Evolutionary conservation across 1,139 yeast species (phyloP).

Genomic region (Scheffersomyces lignicola): DNA sequence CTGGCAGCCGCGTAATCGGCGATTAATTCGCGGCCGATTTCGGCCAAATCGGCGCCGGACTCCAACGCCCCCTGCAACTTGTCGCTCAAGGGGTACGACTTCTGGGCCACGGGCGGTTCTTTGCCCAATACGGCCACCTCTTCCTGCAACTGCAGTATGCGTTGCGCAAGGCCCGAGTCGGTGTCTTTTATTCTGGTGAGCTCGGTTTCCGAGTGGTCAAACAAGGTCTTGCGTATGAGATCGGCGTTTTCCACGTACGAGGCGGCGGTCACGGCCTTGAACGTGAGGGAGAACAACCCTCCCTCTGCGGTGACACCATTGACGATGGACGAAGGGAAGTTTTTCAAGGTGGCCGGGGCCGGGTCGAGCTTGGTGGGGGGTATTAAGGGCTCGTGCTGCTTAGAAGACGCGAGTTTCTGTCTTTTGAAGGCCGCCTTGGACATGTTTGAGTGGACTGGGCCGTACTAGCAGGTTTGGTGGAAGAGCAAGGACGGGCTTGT

Average conservation of each 20-base stretch:
- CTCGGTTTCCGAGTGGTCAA: constrained; percentile 12
- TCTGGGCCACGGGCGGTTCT: too few species aligned
- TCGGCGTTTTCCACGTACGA: constrained; percentile 39
- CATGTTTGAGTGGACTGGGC: too few species aligned
- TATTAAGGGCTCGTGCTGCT: constrained; percentile 9
- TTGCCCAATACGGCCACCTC: constrained; percentile 14
- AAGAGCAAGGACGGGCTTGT: too few species aligned
- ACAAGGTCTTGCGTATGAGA: constrained; percentile 24
- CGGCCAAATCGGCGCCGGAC: constrained; percentile 13
- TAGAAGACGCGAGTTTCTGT: background rate
- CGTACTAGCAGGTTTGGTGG: too few species aligned
- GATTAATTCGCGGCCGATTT: constrained; percentile 17
- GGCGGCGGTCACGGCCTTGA: constrained; percentile 42
- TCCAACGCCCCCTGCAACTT: constrained; percentile 20
- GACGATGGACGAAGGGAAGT: constrained; percentile 42
- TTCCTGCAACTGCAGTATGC: constrained; percentile 18
- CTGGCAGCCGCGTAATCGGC: constrained; percentile 15
- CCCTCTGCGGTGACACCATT: constrained; percentile 47
- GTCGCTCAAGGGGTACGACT: constrained; percentile 8
- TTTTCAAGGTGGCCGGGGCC: constrained; percentile 32
- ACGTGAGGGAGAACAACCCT: constrained; percentile 45
- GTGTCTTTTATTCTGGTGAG: constrained; percentile 23
- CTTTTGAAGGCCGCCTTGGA: background rate
- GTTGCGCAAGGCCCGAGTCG: constrained; percentile 16
- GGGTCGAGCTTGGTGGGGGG: constrained; percentile 32